phyloP scores from a whole-genome alignment of 495 filamentous ascomycete species.

The Penicillium angulare region DNA sequence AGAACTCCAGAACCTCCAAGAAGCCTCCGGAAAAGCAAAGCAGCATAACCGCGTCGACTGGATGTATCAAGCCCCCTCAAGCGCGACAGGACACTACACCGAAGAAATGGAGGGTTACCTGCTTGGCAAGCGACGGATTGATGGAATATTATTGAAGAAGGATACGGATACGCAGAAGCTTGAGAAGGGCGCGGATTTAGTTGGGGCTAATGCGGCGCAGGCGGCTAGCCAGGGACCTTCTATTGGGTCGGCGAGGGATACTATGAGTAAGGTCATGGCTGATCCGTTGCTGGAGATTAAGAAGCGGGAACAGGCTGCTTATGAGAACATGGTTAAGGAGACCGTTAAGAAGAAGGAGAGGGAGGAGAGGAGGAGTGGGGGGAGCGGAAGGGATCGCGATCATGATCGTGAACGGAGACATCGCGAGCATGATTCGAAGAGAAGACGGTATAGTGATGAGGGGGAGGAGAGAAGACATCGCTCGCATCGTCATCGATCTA shows the following conservation, averaged over 20 bases:
- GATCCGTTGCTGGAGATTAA: constrained; percentile 92
- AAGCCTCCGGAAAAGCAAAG: constrained; percentile 78
- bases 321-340: constrained; percentile 86
- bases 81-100: constrained; percentile 73
- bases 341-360: constrained; percentile 68
- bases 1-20: constrained; percentile 86
- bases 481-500: constrained; percentile 34
- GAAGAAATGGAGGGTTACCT: constrained; percentile 95
- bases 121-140: constrained; percentile 87
- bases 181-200: constrained; percentile 72
- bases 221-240: constrained; percentile 54
- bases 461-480: constrained; percentile 26
- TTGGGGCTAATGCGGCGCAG: constrained; percentile 60
- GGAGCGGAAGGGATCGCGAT: constrained; percentile 27
- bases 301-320: constrained; percentile 85
- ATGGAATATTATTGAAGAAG: constrained; percentile 77
- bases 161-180: constrained; percentile 70
- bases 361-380: constrained; percentile 52
- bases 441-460: constrained; percentile 29
- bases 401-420: constrained; percentile 19
- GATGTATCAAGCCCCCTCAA: constrained; percentile 91
- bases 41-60: constrained; percentile 83
- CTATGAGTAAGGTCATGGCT: constrained; percentile 76
- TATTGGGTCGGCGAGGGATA: constrained; percentile 65
- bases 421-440: constrained; percentile 25